A percentile compares a stretch with the other conserved stretches of the same genome.
Conservation (phyloP, 2,329 filamentous ascomycete species). For the Laburnicola sp. region DNA sequence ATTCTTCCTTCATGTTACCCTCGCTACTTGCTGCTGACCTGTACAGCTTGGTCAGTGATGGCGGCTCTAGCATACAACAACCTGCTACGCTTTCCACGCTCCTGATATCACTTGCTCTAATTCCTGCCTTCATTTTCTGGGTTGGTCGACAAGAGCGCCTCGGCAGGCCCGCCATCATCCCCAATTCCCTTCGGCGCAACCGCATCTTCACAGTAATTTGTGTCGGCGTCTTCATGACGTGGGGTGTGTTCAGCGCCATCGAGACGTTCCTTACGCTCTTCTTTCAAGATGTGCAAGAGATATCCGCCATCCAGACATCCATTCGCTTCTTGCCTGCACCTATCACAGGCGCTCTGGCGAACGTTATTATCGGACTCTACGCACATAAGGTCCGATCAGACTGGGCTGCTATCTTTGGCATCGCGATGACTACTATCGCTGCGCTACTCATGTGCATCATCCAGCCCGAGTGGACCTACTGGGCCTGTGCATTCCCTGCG, state of each 20-base stretch:
- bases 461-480: constrained; percentile 53
- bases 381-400: constrained; percentile 52
- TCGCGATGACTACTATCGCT: constrained; percentile 31
- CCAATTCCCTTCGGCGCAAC: constrained; percentile 65
- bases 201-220: constrained; percentile 60
- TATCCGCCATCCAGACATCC: constrained; percentile 41
- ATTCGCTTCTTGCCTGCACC: constrained; percentile 51
- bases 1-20: constrained; percentile 21
- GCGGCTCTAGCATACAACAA: constrained; percentile 48
- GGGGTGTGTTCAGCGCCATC: constrained; percentile 43
- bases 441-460: constrained; percentile 54
- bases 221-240: constrained; percentile 47
- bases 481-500: constrained; percentile 51
- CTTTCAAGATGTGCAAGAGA: constrained; percentile 48
- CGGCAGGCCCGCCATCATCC: constrained; percentile 60
- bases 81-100: constrained; percentile 53
- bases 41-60: constrained; percentile 44
- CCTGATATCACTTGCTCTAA: constrained; percentile 46
- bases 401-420: constrained; percentile 45
- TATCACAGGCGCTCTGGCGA: constrained; percentile 46
- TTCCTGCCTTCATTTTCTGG: constrained; percentile 60
- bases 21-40: background rate
- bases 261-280: constrained; percentile 49
- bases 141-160: constrained; percentile 53
- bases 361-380: constrained; percentile 52